phyloP scores from a whole-genome alignment of 139 green algal genomes.

The Parachlorella kessleri region DNA sequence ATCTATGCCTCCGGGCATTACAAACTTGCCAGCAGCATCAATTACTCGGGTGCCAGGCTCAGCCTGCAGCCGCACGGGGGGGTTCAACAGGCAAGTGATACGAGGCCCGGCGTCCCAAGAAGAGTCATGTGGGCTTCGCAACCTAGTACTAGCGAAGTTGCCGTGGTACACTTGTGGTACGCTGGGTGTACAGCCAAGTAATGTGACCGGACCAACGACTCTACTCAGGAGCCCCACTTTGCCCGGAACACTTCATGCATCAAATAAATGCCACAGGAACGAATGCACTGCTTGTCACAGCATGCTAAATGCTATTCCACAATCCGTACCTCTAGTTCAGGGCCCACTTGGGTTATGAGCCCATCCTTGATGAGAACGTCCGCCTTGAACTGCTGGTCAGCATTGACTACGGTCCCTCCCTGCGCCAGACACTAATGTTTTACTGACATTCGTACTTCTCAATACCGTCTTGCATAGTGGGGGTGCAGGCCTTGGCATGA shows the following conservation, averaged over 20 bases:
- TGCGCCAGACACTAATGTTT: slow-evolving; percentile 36
- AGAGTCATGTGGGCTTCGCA: neutral
- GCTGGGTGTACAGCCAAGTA: too few species aligned
- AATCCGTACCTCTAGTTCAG: slow-evolving; percentile 57
- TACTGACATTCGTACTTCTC: too few species aligned
- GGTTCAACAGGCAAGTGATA: too few species aligned
- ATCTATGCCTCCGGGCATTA: slow-evolving; percentile 98
- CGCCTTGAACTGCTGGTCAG: slow-evolving; percentile 60
- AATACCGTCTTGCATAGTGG: too few species aligned
- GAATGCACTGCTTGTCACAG: too few species aligned
- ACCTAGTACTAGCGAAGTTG: neutral
- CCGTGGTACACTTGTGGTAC: neutral
- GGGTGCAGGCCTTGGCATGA: too few species aligned
- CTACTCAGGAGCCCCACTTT: too few species aligned
- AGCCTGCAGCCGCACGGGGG: slow-evolving; percentile 28
- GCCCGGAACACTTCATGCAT: too few species aligned
- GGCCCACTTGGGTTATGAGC: slow-evolving; percentile 66
- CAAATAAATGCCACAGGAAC: too few species aligned
- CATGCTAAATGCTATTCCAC: too few species aligned
- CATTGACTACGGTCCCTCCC: slow-evolving; percentile 92
- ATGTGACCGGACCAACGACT: too few species aligned
- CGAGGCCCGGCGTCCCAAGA: too few species aligned
- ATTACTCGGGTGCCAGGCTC: slow-evolving; percentile 53
- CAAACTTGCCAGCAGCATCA: slow-evolving; percentile 76
- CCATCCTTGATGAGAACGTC: slow-evolving; percentile 88